phyloP scores from a whole-genome alignment of 352 stramenopile species.

The Pythium insidiosum region DNA sequence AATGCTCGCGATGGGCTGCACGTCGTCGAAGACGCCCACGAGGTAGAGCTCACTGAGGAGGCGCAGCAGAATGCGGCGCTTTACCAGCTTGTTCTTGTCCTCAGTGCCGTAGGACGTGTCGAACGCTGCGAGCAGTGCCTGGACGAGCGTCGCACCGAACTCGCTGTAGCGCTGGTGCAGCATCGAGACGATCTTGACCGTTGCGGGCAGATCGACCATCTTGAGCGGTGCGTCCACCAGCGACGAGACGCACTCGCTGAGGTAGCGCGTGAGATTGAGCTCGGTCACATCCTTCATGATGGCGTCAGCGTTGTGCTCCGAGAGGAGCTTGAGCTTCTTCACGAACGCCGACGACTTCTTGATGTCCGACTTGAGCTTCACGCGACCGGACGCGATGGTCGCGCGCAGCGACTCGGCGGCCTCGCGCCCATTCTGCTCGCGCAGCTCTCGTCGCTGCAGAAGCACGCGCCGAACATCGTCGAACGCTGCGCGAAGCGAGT shows the following conservation, averaged over 20 bases:
- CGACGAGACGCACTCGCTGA: conserved; percentile 91
- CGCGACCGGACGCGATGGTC: conserved; percentile 75
- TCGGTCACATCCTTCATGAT: conserved; percentile 83
- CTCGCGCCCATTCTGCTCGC: conserved; percentile 41
- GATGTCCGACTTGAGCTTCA: conserved; percentile 96
- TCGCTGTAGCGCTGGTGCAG: conserved; percentile 91
- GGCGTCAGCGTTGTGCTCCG: conserved; percentile 56
- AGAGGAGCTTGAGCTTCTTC: conserved; percentile 91
- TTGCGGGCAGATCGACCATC: conserved; percentile 73
- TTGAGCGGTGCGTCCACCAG: conserved; percentile 86
- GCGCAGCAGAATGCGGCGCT: conserved; percentile 62
- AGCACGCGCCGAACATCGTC: conserved; percentile 33
- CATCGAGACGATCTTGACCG: conserved; percentile 79
- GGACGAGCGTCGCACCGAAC: conserved; percentile 63
- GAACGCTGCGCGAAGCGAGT: conserved; percentile 20
- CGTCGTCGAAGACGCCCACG: conserved; percentile 68
- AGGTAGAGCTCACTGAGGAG: conserved; percentile 83
- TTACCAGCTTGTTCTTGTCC: conserved; percentile 71
- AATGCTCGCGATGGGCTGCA: conserved; percentile 69
- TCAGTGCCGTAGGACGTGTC: conserved; percentile 49
- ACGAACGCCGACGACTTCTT: conserved; percentile 98
- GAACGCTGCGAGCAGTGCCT: conserved; percentile 44
- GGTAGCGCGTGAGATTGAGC: conserved; percentile 92
- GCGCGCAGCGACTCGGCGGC: conserved; percentile 48
- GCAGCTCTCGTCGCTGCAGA: conserved; percentile 30